These are phyloP conservation scores for Mycena galopus DNA, from an alignment of 768 basidiomycete genomes.

Conservation along the genomic window DNA sequence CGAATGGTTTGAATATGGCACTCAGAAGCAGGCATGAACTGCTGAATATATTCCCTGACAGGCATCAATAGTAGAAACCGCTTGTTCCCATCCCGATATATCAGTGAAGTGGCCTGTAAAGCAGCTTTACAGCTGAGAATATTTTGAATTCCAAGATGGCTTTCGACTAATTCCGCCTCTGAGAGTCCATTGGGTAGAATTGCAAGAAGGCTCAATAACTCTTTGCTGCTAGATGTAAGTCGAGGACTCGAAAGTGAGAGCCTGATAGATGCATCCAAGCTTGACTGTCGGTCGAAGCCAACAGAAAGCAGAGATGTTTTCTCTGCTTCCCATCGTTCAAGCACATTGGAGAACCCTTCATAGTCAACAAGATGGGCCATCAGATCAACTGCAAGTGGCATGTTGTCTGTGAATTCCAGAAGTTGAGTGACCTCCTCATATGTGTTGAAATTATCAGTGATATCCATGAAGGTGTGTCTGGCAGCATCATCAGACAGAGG, in stretches of 20 bases:
- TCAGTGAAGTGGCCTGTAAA: background rate
- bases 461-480: background rate
- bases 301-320: background rate
- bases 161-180: background rate
- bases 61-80: background rate
- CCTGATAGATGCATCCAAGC: background rate
- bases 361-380: no score
- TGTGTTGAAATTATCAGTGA: background rate
- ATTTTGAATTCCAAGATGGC: background rate
- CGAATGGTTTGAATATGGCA: background rate
- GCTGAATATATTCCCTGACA: background rate
- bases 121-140: background rate
- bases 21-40: background rate
- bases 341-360: background rate
- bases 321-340: background rate
- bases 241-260: background rate
- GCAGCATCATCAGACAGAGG: background rate
- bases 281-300: no score
- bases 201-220: no score
- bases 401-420: background rate
- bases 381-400: no score
- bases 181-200: background rate
- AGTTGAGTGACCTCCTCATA: background rate
- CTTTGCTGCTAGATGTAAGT: background rate
- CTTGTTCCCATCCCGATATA: background rate